A percentile compares a stretch with the other conserved stretches of the same genome.
phyloP scores from a whole-genome alignment of 192 early-diverging fungal species.

The Podila minutissima region DNA sequence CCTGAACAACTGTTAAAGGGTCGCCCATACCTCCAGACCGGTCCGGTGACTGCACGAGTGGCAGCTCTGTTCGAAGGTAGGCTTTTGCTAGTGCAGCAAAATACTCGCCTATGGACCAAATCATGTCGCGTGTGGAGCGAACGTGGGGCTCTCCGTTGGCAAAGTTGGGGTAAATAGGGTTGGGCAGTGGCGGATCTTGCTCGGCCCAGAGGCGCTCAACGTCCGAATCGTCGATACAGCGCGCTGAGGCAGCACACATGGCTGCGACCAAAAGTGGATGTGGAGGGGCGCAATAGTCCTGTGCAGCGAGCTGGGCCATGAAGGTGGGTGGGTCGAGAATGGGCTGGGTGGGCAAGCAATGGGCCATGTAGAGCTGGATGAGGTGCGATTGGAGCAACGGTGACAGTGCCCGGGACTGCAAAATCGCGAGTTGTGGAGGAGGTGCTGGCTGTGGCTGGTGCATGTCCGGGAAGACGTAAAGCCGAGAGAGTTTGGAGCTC shows the following conservation, averaged over 20 bases:
- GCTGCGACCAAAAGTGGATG: slow-evolving; percentile 43
- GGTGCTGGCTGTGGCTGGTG: slow-evolving; percentile 17
- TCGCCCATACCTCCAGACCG: slow-evolving; percentile 43
- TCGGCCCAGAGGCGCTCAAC: slow-evolving; percentile 44
- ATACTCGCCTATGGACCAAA: slow-evolving; percentile 51
- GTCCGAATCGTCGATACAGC: slow-evolving; percentile 45
- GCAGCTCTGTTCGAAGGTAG: slow-evolving; percentile 42
- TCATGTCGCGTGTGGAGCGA: slow-evolving; percentile 40
- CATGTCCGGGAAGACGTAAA: slow-evolving; percentile 42
- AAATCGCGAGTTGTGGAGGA: slow-evolving; percentile 42
- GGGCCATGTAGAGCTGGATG: slow-evolving; percentile 39
- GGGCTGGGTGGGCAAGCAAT: slow-evolving; percentile 43
- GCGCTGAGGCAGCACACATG: slow-evolving; percentile 37
- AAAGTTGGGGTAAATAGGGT: slow-evolving; percentile 36
- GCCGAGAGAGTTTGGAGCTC: slow-evolving; percentile 50
- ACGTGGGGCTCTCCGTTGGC: slow-evolving; percentile 45
- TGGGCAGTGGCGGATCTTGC: slow-evolving; percentile 40
- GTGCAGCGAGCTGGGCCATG: slow-evolving; percentile 39
- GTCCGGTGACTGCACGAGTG: slow-evolving; percentile 42
- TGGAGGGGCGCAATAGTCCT: slow-evolving; percentile 44
- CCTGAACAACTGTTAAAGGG: slow-evolving; percentile 45
- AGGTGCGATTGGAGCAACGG: slow-evolving; percentile 47
- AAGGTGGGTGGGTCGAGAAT: slow-evolving; percentile 46
- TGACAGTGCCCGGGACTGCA: slow-evolving; percentile 44
- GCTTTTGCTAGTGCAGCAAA: slow-evolving; percentile 44